Evolutionary conservation across 129 eudicot species (phyloP).

Genomic region (Flaveria trinervia): DNA sequence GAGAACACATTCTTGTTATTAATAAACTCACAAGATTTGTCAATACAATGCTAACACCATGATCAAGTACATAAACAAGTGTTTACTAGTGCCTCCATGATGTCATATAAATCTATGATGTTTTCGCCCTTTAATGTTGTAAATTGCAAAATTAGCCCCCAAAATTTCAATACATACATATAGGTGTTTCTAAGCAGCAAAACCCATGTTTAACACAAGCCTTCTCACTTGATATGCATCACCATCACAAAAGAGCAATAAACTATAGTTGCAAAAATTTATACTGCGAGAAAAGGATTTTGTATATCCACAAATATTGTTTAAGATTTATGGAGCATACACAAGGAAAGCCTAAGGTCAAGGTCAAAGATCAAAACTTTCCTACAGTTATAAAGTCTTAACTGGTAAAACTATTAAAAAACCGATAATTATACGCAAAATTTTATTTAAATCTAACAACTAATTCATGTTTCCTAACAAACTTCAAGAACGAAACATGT

Average conservation of each 20-base stretch:
- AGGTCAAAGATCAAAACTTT: constrained; percentile 20
- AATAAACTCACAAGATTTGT: no score
- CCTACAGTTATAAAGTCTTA: neutral
- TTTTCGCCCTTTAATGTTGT: neutral
- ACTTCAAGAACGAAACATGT: constrained; percentile 11
- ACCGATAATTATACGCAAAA: constrained; percentile 10
- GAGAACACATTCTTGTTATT: no score
- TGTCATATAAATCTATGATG: no score
- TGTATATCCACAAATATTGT: neutral
- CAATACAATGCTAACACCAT: no score
- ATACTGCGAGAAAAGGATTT: neutral
- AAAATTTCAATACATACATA: neutral
- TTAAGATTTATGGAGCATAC: neutral
- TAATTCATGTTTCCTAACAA: constrained; percentile 28
- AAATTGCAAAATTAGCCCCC: neutral
- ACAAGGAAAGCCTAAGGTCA: neutral
- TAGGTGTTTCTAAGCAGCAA: neutral
- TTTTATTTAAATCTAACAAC: constrained; percentile 35
- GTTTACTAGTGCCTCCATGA: no score
- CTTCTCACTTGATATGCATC: neutral
- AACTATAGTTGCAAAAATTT: neutral
- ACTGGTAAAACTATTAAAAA: neutral
- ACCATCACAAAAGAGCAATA: neutral
- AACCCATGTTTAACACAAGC: neutral
- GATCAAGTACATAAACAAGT: no score